Base-by-base conservation (phyloP, 805 yeast genomes). In the Candida coquimbonensis region DNA sequence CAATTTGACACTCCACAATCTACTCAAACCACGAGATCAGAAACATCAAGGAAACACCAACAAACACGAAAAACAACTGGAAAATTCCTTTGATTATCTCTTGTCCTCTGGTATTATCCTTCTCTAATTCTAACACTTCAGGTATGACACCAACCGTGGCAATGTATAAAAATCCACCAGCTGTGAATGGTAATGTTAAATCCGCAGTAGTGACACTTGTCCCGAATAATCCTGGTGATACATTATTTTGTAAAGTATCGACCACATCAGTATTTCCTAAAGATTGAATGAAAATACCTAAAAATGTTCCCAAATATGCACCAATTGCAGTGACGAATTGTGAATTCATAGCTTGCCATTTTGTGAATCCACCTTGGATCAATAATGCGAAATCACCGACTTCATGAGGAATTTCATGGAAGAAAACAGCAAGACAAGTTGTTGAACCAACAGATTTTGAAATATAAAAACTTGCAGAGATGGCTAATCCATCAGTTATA, bases 391-490 rank as follows among this genome's bases (percentile, higher is more conserved):
- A 85, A 57, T 85, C 93, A 40, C 91, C 90, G 49, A 85, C 75
- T 57, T 83, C 88, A 59, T 85, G 93, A 7, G 93, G 93, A 41
- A 84, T 75, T 60, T 85, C 93, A 60, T 85, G 93, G 62, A 81
- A 74, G 50, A 83, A 73, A 27, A 84, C 81, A 1, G 90, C 87
- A 34, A 83, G 63, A 21, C 84, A 76, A 0, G 90, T 82, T 3
- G 83, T 73, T 24, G 83, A 77, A 0, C 93, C 93, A 16, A 77
- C 79, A 39, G 63, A 67, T 43, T 73, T 71, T 36, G 81, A 72
- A 39, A 73, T 73, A 61, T 78, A 79, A 59, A 85, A 85, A 7
- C 89, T 75, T 0, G 90, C 76, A 1, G 88, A 76, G 40, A 85
- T 72, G 2, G 91, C 87, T 9, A 85, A 62, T 0, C 93, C 93